A percentile compares a stretch with the other conserved stretches of the same genome.
Evolutionary conservation across 2,329 filamentous ascomycete genomes (phyloP).

Genomic region (Cladosporium oxysporum): DNA sequence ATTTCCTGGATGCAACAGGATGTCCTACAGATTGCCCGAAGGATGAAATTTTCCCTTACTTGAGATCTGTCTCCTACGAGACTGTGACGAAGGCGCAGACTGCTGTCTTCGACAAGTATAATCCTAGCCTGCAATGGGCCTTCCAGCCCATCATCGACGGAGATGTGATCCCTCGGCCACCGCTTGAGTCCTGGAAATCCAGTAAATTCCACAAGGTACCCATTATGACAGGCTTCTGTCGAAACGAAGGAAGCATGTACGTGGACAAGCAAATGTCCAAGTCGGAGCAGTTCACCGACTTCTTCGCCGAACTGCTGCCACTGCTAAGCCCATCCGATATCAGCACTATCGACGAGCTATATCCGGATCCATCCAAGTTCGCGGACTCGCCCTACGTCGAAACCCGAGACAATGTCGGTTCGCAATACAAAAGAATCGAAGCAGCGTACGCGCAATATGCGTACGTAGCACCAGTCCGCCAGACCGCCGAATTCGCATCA

Average conservation of each 20-base stretch:
- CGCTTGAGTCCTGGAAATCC: slow-evolving; percentile 60
- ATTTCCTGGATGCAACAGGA: slow-evolving; percentile 42
- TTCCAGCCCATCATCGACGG: slow-evolving; percentile 71
- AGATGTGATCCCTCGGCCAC: slow-evolving; percentile 58
- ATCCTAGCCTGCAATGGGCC: slow-evolving; percentile 53
- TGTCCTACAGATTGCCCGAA: slow-evolving; percentile 34
- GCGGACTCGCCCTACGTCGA: slow-evolving; percentile 45
- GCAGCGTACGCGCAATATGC: slow-evolving; percentile 66
- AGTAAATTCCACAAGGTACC: slow-evolving; percentile 58
- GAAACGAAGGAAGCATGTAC: slow-evolving; percentile 68
- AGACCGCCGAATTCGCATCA: slow-evolving; percentile 54
- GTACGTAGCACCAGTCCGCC: slow-evolving; percentile 64
- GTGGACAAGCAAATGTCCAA: slow-evolving; percentile 54
- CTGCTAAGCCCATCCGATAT: slow-evolving; percentile 56
- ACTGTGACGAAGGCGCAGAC: slow-evolving; percentile 44
- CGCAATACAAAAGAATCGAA: slow-evolving; percentile 60
- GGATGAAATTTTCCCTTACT: slow-evolving; percentile 42
- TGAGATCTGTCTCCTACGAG: slow-evolving; percentile 43
- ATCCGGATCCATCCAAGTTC: slow-evolving; percentile 58
- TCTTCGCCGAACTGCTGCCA: slow-evolving; percentile 65
- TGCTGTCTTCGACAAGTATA: slow-evolving; percentile 49
- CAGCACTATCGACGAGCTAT: slow-evolving; percentile 57
- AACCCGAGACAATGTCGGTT: slow-evolving; percentile 46
- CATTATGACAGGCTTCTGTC: slow-evolving; percentile 69
- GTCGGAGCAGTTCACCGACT: slow-evolving; percentile 56